These are phyloP conservation scores for Mikania micrantha DNA, from an alignment of 129 eudicot genomes.

Conservation along the genomic window DNA sequence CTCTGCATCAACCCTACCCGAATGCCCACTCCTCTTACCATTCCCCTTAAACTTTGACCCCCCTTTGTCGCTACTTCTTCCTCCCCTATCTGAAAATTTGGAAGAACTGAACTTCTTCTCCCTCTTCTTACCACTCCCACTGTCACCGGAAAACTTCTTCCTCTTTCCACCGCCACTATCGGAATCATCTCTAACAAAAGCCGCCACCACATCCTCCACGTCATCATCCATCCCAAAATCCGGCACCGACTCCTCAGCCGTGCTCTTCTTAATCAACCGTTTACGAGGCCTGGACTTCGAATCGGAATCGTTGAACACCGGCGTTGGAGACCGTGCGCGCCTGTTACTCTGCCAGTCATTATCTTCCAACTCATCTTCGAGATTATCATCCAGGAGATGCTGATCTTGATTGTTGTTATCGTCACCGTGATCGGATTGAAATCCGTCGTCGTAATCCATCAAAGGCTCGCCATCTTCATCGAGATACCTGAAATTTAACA, in stretches of 20 bases:
- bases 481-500: conserved; percentile 39
- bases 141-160: conserved; percentile 39
- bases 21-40: conserved; percentile 38
- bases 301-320: conserved; percentile 42
- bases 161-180: conserved; percentile 54
- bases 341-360: conserved; percentile 25
- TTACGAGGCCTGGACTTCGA: conserved; percentile 58
- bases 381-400: conserved; percentile 35
- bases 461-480: conserved; percentile 85
- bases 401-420: conserved; percentile 13
- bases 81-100: conserved; percentile 37
- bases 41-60: conserved; percentile 44
- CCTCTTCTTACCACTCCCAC: conserved; percentile 38
- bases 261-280: conserved; percentile 62
- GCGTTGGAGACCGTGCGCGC: conserved; percentile 48
- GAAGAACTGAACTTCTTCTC: conserved; percentile 32
- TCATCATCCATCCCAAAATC: conserved; percentile 36
- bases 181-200: conserved; percentile 40
- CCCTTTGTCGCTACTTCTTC: conserved; percentile 28
- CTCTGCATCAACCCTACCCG: conserved; percentile 63
- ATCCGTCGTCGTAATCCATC: conserved; percentile 48
- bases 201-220: conserved; percentile 40
- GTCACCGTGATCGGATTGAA: conserved; percentile 44
- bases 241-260: conserved; percentile 28
- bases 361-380: conserved; percentile 46